These are phyloP conservation scores for Sisymbrium altissimum DNA, from an alignment of 345 rosid species.

Conservation along the genomic window DNA sequence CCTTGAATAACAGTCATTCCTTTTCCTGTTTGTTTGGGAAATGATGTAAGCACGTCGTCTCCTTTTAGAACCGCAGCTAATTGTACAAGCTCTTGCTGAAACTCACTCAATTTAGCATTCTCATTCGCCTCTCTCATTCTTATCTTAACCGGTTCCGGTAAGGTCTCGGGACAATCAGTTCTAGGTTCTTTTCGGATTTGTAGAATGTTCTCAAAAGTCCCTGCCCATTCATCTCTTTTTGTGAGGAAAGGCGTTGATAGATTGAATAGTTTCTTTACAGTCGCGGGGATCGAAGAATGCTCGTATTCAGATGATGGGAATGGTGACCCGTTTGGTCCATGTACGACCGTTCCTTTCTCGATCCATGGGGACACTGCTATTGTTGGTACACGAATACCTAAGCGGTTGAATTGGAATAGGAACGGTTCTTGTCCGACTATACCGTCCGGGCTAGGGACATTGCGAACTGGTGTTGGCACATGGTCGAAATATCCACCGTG, in stretches of 20 bases:
- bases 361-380: conserved; percentile 86
- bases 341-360: conserved; percentile 79
- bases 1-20: conserved; percentile 77
- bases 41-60: conserved; percentile 51
- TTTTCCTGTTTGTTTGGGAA: conserved; percentile 45
- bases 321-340: conserved; percentile 79
- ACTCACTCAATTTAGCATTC: conserved; percentile 61
- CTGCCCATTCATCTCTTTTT: conserved; percentile 88
- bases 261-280: conserved; percentile 77
- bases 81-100: conserved; percentile 79
- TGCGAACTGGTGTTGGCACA: conserved; percentile 74
- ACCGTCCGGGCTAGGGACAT: conserved; percentile 86
- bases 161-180: conserved; percentile 76
- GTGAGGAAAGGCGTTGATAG: conserved; percentile 66
- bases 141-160: conserved; percentile 60
- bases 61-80: conserved; percentile 82
- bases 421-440: conserved; percentile 84
- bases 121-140: conserved; percentile 62
- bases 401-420: conserved; percentile 57
- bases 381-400: conserved; percentile 87
- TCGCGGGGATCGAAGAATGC: conserved; percentile 93
- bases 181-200: conserved; percentile 54
- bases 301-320: conserved; percentile 75
- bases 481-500: conserved; percentile 95
- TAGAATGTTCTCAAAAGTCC: conserved; percentile 67